phyloP scores from a whole-genome alignment of 2,329 filamentous ascomycete species.

The Botrytis fabae region DNA sequence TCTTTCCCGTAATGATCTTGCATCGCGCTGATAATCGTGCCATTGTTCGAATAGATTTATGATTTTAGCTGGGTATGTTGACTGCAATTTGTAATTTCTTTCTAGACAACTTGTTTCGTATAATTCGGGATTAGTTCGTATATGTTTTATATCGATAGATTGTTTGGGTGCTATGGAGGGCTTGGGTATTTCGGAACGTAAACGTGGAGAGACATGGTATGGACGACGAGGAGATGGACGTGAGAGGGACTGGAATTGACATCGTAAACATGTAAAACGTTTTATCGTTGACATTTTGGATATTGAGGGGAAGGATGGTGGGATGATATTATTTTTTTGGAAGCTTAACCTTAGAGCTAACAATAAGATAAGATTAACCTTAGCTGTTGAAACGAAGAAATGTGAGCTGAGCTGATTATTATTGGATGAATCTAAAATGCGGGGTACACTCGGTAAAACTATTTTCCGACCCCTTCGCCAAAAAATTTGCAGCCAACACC shows the following conservation, averaged over 20 bases:
- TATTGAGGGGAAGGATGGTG: background rate
- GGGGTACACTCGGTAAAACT: background rate
- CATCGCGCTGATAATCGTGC: conserved; percentile 60
- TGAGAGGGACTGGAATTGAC: conserved; percentile 12
- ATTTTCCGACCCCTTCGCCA: background rate
- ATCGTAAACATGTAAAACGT: conserved; percentile 18
- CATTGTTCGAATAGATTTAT: conserved; percentile 56
- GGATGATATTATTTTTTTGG: conserved; percentile 15
- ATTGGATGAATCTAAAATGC: conserved; percentile 1
- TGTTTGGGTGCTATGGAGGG: conserved; percentile 72
- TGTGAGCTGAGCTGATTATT: background rate
- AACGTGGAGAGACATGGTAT: conserved; percentile 16
- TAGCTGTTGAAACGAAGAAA: background rate
- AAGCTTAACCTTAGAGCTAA: background rate
- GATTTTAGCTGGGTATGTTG: conserved; percentile 57
- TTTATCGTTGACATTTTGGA: conserved; percentile 17
- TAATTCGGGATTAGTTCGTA: conserved; percentile 78
- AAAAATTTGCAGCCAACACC: background rate
- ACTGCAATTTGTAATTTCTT: conserved; percentile 72
- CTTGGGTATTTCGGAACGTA: conserved; percentile 13
- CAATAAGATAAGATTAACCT: too few species aligned
- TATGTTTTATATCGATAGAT: conserved; percentile 81
- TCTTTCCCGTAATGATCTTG: conserved; percentile 61
- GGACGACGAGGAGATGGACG: conserved; percentile 5
- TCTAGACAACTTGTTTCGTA: conserved; percentile 82